Percentiles rank a stretch among this genome's conserved stretches.
These are phyloP conservation scores for Withania somnifera DNA, from an alignment of 305 asterid genomes.

Conservation along the genomic window DNA sequence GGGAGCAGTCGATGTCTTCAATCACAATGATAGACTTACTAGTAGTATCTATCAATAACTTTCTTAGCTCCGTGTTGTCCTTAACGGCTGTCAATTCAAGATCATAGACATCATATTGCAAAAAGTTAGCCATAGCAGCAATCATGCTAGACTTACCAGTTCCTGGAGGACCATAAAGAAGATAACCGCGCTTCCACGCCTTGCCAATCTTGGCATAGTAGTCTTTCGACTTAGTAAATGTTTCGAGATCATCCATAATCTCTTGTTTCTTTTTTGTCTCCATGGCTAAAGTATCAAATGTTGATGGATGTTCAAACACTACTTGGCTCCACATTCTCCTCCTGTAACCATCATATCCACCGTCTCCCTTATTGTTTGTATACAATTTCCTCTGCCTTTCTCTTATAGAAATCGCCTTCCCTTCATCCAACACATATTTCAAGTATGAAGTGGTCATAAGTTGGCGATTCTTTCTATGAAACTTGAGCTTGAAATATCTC, in stretches of 20 bases:
- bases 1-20: slow-evolving; percentile 48
- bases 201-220: slow-evolving; percentile 42
- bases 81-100: slow-evolving; percentile 37
- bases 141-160: slow-evolving; percentile 49
- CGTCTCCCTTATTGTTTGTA: slow-evolving; percentile 20
- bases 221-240: slow-evolving; percentile 24
- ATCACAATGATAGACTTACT: slow-evolving; percentile 34
- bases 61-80: slow-evolving; percentile 23
- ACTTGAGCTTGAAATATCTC: slow-evolving; percentile 24
- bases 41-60: slow-evolving; percentile 9
- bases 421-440: slow-evolving; percentile 27
- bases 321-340: slow-evolving; percentile 33
- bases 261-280: slow-evolving; percentile 27
- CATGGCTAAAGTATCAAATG: slow-evolving; percentile 35
- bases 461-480: slow-evolving; percentile 16
- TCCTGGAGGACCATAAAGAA: slow-evolving; percentile 43
- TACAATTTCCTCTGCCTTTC: slow-evolving; percentile 32
- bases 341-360: neutral
- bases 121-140: slow-evolving; percentile 47
- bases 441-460: slow-evolving; percentile 11
- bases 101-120: slow-evolving; percentile 41
- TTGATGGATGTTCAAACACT: slow-evolving; percentile 34
- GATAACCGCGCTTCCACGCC: slow-evolving; percentile 50
- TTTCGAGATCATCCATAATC: slow-evolving; percentile 27
- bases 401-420: slow-evolving; percentile 24